Evolutionary conservation across 441 rosid species (phyloP).

Genomic region (Monsonia emarginata): DNA sequence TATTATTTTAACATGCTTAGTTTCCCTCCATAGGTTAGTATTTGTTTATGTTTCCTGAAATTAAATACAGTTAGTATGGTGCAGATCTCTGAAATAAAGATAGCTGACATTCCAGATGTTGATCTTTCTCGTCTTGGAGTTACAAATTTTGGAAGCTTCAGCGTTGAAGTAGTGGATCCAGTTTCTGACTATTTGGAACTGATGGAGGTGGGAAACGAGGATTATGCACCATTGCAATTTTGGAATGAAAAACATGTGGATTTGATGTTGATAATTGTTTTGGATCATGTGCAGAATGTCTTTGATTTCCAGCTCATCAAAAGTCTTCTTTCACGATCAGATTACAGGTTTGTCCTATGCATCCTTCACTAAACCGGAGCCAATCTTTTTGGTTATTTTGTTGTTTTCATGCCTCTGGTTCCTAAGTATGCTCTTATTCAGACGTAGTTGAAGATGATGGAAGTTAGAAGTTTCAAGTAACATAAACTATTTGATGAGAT

Average conservation of each 20-base stretch:
- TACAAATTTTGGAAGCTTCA: conserved; percentile 54
- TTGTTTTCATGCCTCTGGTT: neutral
- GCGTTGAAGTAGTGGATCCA: conserved; percentile 81
- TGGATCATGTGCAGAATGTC: conserved; percentile 50
- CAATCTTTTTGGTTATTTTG: neutral
- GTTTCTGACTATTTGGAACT: conserved; percentile 85
- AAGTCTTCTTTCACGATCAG: conserved; percentile 60
- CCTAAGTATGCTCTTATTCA: neutral
- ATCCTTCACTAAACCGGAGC: conserved; percentile 15
- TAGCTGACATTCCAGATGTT: conserved; percentile 73
- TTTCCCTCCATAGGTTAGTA: neutral
- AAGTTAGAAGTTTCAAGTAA: neutral
- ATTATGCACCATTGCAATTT: conserved; percentile 8
- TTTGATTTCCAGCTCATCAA: conserved; percentile 78
- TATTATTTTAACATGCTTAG: neutral
- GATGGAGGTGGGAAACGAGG: conserved; percentile 59
- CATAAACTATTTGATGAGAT: neutral
- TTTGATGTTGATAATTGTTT: conserved; percentile 17
- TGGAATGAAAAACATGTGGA: conserved; percentile 15
- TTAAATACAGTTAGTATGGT: neutral
- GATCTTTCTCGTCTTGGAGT: conserved; percentile 67
- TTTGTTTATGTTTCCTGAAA: neutral
- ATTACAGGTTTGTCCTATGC: conserved; percentile 47
- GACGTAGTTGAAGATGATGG: neutral
- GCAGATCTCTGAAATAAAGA: conserved; percentile 80